Evolutionary conservation across 441 rosid species (phyloP), one percentile per base, ranked within the genome.

Genomic region (Erodium trifolium): DNA sequence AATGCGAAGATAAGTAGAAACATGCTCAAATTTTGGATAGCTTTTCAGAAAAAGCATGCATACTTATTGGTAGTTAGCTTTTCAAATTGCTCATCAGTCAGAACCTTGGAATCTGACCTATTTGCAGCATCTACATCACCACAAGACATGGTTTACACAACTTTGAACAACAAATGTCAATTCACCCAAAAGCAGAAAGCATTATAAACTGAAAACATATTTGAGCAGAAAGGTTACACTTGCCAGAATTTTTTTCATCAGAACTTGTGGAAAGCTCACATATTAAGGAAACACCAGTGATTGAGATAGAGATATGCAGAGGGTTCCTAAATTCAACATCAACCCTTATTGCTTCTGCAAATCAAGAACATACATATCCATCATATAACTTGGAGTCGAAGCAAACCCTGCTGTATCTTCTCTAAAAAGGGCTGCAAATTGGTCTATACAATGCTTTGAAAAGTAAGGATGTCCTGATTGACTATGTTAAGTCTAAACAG

Each of bases 301-400:
- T 69, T 72, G 96, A 86, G 77, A 90, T 82, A 62, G 92, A 80
- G 65, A 90, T 80, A 76, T 87, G 87, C 76, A 92, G 79, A 67
- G 98, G 97, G 72, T 95, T 95, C 80, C 78, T 82, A 77, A 95
- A 87, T 81, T 87, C 92, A 66, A 92, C 70, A 76, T 72, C 86
- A 71, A 92, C 86, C 81, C 79, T 84, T 78, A 92, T 82, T 29
- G 93, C 79, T 82, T 95, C 98, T 95, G 95, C 82, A 83, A 74
- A 74, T 9, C 18, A 16, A 74, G 66, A 60, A 66, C 41, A n/a
- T 23, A 62, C 14, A 62, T 18, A 37, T 13, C 17, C 45, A 51
- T 11, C 27, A 41, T 10, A 62, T 41, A 71, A 14, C 64, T 39
- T 57, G 63, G 16, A 60, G 12, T 71, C 63, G 23, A 31, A 14